These are phyloP conservation scores for Salix arbutifolia DNA, from an alignment of 345 rosid species.

Conservation along the genomic window DNA sequence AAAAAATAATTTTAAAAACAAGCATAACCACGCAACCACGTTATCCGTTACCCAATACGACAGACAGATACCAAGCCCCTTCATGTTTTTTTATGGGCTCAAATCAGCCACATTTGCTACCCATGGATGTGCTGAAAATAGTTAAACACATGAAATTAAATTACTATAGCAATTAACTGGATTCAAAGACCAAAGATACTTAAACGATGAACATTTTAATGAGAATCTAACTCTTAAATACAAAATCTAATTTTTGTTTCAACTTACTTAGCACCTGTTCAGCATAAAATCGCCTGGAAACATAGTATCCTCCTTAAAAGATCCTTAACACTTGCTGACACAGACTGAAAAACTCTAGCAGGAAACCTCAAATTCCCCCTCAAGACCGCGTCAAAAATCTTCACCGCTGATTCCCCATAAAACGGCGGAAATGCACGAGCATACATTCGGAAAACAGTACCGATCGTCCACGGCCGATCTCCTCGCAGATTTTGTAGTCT, in stretches of 20 bases:
- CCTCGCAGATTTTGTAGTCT: slow-evolving; percentile 55
- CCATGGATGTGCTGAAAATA: slow-evolving; percentile 28
- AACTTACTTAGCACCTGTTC: slow-evolving; percentile 72
- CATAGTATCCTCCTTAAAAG: slow-evolving; percentile 76
- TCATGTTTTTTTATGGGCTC: not conserved
- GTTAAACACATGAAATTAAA: not conserved
- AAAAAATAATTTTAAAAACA: too few species aligned
- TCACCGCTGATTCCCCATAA: slow-evolving; percentile 57
- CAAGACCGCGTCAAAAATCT: slow-evolving; percentile 61
- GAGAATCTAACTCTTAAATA: not conserved
- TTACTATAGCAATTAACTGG: too few species aligned
- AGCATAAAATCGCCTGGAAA: slow-evolving; percentile 62
- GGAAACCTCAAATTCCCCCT: slow-evolving; percentile 78
- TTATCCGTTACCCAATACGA: too few species aligned
- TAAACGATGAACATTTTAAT: too few species aligned
- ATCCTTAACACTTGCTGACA: slow-evolving; percentile 56
- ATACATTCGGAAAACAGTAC: slow-evolving; percentile 27
- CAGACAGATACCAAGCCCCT: too few species aligned
- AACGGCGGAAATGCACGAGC: slow-evolving; percentile 71
- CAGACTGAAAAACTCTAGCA: slow-evolving; percentile 35
- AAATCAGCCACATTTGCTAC: not conserved
- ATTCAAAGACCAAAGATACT: too few species aligned
- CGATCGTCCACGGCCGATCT: slow-evolving; percentile 77
- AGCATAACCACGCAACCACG: too few species aligned
- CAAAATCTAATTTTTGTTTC: not conserved